Evolutionary conservation across 2,329 filamentous ascomycete species (phyloP).

Genomic region (Penicillium brevicompactum): DNA sequence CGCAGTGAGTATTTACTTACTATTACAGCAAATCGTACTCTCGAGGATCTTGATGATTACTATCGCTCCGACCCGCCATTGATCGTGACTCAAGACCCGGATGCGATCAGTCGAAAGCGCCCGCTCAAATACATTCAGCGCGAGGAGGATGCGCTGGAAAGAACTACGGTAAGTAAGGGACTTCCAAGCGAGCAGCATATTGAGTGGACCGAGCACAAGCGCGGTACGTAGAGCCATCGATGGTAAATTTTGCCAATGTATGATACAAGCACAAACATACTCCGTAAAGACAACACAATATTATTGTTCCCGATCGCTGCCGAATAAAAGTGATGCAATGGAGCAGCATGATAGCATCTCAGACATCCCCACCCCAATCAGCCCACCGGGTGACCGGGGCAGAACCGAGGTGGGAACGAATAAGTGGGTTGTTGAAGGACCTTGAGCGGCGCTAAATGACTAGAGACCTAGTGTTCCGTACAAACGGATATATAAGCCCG

Average conservation of each 20-base stretch:
- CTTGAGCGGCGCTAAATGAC: background rate
- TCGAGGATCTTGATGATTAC: conserved; percentile 37
- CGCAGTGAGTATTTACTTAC: background rate
- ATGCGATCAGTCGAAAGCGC: conserved; percentile 48
- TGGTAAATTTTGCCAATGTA: background rate
- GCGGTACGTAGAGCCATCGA: background rate
- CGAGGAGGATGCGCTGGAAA: conserved; percentile 38
- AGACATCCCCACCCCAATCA: conserved; percentile 1
- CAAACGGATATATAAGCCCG: background rate
- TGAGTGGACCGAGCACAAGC: background rate
- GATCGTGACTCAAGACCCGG: conserved; percentile 51
- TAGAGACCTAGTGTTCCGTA: background rate
- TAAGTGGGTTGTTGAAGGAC: background rate
- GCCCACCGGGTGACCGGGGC: background rate
- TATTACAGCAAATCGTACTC: conserved; percentile 13
- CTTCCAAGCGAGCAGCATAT: background rate
- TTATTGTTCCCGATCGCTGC: background rate
- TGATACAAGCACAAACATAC: background rate
- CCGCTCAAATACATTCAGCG: conserved; percentile 51
- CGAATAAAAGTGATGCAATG: background rate
- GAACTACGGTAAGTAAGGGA: background rate
- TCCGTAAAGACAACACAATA: background rate
- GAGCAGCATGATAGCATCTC: background rate
- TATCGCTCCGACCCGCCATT: conserved; percentile 39
- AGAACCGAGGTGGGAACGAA: background rate